These are phyloP conservation scores for Mycena venus DNA, from an alignment of 768 basidiomycete species.

Conservation along the genomic window DNA sequence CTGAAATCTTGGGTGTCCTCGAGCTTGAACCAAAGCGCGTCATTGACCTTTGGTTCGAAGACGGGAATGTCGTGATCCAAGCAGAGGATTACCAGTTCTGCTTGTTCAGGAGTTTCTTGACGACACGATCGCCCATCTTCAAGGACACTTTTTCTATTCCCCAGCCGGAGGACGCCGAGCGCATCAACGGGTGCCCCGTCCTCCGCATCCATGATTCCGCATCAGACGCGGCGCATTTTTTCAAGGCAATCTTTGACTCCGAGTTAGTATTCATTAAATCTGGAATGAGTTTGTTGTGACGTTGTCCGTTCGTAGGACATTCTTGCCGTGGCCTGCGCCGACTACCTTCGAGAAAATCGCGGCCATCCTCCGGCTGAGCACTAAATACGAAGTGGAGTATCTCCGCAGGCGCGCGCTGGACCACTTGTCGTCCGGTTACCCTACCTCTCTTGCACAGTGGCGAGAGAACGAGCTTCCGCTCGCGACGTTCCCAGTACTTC, in stretches of 20 bases:
- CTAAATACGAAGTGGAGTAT: conserved; percentile 37
- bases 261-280: conserved; percentile 12
- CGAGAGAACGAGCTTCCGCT: conserved; percentile 14
- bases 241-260: conserved; percentile 34
- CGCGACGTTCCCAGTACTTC: conserved; percentile 31
- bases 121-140: conserved; percentile 35
- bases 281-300: neutral
- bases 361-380: conserved; percentile 35
- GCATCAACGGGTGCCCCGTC: conserved; percentile 31
- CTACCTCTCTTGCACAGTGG: conserved; percentile 33
- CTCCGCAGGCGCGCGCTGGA: conserved; percentile 33
- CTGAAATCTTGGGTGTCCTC: neutral
- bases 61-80: conserved; percentile 34
- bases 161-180: conserved; percentile 29
- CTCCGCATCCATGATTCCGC: conserved; percentile 33
- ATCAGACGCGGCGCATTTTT: conserved; percentile 27
- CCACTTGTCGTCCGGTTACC: conserved; percentile 37
- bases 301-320: conserved; percentile 20
- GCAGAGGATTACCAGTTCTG: conserved; percentile 34
- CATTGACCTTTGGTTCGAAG: conserved; percentile 42
- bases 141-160: conserved; percentile 35
- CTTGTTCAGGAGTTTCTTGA: conserved; percentile 25
- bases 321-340: conserved; percentile 31
- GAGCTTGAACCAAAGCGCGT: conserved; percentile 8
- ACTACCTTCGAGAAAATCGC: conserved; percentile 31